Evolutionary conservation across 2,329 filamentous ascomycete species (phyloP).

Genomic region (Aspergillus carbonarius): DNA sequence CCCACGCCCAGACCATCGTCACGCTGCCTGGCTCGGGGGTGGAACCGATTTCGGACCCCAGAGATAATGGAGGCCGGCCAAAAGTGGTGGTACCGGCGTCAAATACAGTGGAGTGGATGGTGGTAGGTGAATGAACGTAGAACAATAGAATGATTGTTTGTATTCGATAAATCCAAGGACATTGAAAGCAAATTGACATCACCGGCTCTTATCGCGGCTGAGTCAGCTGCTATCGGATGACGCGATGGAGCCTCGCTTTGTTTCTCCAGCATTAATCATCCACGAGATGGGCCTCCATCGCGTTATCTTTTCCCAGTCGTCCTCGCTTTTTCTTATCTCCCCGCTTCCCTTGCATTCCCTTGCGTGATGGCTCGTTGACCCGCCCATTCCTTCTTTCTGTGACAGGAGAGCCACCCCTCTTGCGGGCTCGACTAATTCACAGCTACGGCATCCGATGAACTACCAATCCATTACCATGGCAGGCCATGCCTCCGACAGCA

Average conservation of each 20-base stretch:
- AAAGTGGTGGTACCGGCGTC: conserved; percentile 8
- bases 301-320: neutral
- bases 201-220: neutral
- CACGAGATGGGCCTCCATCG: neutral
- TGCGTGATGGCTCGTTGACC: conserved; percentile 2
- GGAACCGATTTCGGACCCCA: conserved; percentile 4
- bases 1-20: conserved; percentile 6
- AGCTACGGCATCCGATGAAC: conserved; percentile 28
- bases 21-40: conserved; percentile 7
- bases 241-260: neutral
- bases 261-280: neutral
- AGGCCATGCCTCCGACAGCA: conserved; percentile 23
- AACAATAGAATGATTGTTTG: too few species aligned
- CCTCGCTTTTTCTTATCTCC: conserved; percentile 3
- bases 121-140: neutral
- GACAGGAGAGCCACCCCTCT: neutral
- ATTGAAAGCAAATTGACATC: too few species aligned
- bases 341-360: neutral
- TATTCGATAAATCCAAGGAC: too few species aligned
- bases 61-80: conserved; percentile 1
- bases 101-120: neutral
- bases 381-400: neutral
- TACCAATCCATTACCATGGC: conserved; percentile 39
- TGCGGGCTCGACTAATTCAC: neutral
- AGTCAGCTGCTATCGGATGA: neutral